A percentile compares a stretch with the other conserved stretches of the same genome.
These are phyloP conservation scores for Ceratobasidium papillatum DNA, from an alignment of 1,284 basidiomycete genomes.

Conservation along the genomic window DNA sequence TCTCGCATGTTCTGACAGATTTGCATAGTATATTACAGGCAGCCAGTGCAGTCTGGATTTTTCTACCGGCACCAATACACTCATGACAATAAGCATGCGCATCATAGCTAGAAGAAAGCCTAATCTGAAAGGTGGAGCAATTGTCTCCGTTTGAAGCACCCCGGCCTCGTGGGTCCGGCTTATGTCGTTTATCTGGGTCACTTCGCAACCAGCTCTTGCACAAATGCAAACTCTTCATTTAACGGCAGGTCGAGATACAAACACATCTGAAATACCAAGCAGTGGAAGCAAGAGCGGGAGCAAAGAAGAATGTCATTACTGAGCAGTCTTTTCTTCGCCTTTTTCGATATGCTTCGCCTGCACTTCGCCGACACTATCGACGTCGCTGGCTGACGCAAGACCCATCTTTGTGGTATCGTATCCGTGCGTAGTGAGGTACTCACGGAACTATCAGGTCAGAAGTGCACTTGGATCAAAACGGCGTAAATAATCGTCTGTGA, in stretches of 20 bases:
- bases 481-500: conserved; percentile 21
- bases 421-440: conserved; percentile 77
- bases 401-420: conserved; percentile 80
- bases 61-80: background rate
- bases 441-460: conserved; percentile 66
- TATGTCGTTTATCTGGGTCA: background rate
- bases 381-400: conserved; percentile 20
- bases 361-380: conserved; percentile 41
- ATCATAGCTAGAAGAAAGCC: background rate
- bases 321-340: conserved; percentile 13
- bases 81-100: conserved; percentile 28
- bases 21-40: background rate
- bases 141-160: background rate
- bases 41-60: background rate
- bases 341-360: conserved; percentile 1
- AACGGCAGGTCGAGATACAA: background rate
- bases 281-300: background rate
- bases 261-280: background rate
- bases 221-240: background rate
- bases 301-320: background rate
- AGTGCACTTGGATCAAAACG: conserved; percentile 1
- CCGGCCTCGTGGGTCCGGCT: background rate
- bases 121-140: background rate
- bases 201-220: background rate
- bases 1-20: background rate